These are phyloP conservation scores for Penicillium palitans DNA, from an alignment of 2,329 filamentous ascomycete genomes.

Conservation along the genomic window DNA sequence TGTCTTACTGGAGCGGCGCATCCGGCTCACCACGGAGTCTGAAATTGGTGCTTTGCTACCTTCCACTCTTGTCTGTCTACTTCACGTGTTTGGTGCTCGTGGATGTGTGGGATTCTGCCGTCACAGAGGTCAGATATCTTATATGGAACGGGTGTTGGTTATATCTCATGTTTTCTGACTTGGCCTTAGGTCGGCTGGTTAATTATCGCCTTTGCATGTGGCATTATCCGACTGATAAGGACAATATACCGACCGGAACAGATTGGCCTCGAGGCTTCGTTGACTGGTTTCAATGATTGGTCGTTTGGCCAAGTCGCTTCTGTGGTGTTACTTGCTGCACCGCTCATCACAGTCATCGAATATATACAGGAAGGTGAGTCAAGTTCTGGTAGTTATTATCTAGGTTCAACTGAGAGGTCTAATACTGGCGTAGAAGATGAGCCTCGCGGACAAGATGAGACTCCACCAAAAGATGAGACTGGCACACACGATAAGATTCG, in stretches of 20 bases:
- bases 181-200: background rate
- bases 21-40: background rate
- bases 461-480: background rate
- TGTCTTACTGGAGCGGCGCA: background rate
- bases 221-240: background rate
- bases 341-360: background rate
- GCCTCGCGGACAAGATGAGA: background rate
- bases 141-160: background rate
- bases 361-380: background rate
- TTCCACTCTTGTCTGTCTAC: background rate
- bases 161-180: background rate
- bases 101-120: background rate
- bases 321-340: background rate
- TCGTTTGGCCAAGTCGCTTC: background rate
- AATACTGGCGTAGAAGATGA: background rate
- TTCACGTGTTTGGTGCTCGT: background rate
- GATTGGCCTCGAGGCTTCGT: background rate
- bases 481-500: background rate
- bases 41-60: background rate
- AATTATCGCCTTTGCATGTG: background rate
- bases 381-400: background rate
- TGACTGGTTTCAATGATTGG: background rate
- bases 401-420: background rate
- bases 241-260: background rate
- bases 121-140: background rate